Base-by-base conservation (phyloP, 768 basidiomycete species). In the Trametes villosa region DNA sequence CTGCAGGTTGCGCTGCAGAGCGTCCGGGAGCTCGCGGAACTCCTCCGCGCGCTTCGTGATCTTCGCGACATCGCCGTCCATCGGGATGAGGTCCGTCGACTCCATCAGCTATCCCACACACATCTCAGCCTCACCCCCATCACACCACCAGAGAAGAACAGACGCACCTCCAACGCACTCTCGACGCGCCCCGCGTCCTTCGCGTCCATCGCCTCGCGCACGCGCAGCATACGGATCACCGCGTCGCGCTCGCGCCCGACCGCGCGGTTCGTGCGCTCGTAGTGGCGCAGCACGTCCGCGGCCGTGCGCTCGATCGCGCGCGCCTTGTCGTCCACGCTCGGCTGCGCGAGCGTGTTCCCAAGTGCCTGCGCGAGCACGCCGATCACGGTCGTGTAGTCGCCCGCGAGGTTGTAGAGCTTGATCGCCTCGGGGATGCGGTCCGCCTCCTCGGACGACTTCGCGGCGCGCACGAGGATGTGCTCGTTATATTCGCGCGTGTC, bases 371-470 rank as follows among this genome's bases (percentile, higher is more conserved):
- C 93, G 34, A 98, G 88, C 53, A 92, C 92, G 8, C 86, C 81
- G 41, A 98, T 85, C 55, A 98, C 96, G 26, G 92, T 93, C 15
- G 83, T 76, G 71, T 95, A 94, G 64, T 96, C 91, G 33, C 92
- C 92, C 1, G 96, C 96, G 36, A 98, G 86, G 75, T 98, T 96
- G 77, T 94, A 98, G 44, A 99, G 78, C 71, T 95, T 94, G 77
- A 98, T 94, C 3, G 95, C 94, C 72, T 98, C 94, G 2, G 88
- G 82, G 38, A 92, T 81, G 31, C 91, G 89, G 68, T 93, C 88
- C 68, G 94, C 94, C 54, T 89, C 83, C 69, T 93, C 87, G 1
- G 91, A 89, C 64, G 92, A 82, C 30, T 82, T 82, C 0, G 96
- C 96, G 0, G 96, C 93, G 7, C 85, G 85, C 60, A 89, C 77